Conservation (phyloP, 352 stramenopile genomes). For the Globisporangium yorkense region DNA sequence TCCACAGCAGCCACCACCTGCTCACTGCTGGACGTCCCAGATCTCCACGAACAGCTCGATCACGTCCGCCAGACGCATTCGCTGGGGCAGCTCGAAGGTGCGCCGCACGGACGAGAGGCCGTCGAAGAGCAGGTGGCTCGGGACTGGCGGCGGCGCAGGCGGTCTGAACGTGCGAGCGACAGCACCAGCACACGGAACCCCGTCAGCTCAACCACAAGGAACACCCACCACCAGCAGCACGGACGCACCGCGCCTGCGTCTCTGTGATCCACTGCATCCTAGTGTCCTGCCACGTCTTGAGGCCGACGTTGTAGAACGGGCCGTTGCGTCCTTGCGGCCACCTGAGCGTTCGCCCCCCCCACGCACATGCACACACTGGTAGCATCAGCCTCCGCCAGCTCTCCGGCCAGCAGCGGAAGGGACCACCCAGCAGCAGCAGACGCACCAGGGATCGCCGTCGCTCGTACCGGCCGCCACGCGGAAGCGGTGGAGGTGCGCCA, state of each 20-base stretch:
- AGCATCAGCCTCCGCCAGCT: neutral
- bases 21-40: conserved; percentile 82
- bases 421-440: neutral
- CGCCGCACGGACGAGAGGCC: conserved; percentile 80
- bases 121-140: conserved; percentile 75
- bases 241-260: conserved; percentile 55
- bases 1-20: too few species aligned
- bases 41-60: conserved; percentile 87
- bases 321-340: conserved; percentile 86
- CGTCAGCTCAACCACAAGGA: too few species aligned
- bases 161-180: conserved; percentile 26
- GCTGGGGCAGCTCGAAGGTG: conserved; percentile 83
- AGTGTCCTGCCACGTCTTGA: conserved; percentile 73
- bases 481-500: conserved; percentile 81
- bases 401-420: neutral
- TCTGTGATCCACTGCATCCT: conserved; percentile 63
- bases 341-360: conserved; percentile 12
- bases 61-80: conserved; percentile 78
- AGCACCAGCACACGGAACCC: too few species aligned
- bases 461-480: conserved; percentile 65
- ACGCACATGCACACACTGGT: neutral
- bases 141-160: conserved; percentile 52
- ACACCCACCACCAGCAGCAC: too few species aligned
- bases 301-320: conserved; percentile 79
- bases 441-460: conserved; percentile 65